phyloP scores from a whole-genome alignment of 1,284 basidiomycete genomes.

The Ustilago crameri region DNA sequence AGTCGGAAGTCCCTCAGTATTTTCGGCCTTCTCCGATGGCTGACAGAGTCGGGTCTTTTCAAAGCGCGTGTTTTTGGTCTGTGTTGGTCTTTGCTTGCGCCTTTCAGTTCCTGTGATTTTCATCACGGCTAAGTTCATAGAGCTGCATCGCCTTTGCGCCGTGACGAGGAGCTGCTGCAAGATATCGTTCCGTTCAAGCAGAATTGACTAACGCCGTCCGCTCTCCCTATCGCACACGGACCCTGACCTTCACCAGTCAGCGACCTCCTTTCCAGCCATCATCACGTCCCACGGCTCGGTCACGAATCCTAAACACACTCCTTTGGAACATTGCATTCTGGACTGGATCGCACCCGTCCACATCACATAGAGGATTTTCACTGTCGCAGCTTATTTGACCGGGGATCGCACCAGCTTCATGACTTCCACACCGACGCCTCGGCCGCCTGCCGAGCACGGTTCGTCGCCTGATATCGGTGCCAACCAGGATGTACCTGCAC shows the following conservation, averaged over 20 bases:
- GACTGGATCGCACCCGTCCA: too few relatives aligned
- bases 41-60: neutral
- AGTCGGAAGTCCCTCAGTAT: neutral
- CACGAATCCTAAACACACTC: neutral
- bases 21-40: slow-evolving; percentile 14
- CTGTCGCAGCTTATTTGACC: neutral
- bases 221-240: too few relatives aligned
- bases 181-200: too few relatives aligned
- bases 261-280: neutral
- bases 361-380: neutral
- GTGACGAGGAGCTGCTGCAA: too few relatives aligned
- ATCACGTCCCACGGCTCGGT: neutral
- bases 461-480: slow-evolving; percentile 7
- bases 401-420: slow-evolving; percentile 2
- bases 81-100: neutral
- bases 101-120: neutral
- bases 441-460: slow-evolving; percentile 1
- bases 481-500: slow-evolving; percentile 27
- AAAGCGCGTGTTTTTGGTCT: neutral
- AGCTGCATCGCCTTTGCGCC: too few relatives aligned
- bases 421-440: slow-evolving; percentile 13
- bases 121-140: too few relatives aligned
- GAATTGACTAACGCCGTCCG: too few relatives aligned
- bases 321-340: neutral
- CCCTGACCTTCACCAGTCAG: neutral